phyloP scores from a whole-genome alignment of 148 eudicot genomes.

The Heliamphora exappendiculata region DNA sequence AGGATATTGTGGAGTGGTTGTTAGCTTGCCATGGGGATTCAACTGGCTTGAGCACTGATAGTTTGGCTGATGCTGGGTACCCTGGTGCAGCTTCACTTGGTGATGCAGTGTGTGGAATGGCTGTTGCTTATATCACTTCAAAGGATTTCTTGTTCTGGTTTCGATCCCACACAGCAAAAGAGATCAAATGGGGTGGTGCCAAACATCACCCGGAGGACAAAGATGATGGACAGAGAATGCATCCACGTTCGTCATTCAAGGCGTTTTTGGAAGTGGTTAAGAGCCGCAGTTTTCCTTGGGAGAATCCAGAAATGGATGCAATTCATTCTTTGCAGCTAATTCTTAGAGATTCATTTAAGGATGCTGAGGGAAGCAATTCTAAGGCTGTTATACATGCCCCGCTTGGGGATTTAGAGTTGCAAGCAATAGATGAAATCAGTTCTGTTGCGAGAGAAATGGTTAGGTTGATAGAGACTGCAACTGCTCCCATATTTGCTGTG shows the following conservation, averaged over 20 bases:
- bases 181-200: conserved; percentile 92
- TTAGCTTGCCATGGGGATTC: conserved; percentile 69
- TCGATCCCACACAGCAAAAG: conserved; percentile 79
- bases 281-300: conserved; percentile 82
- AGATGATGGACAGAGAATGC: conserved; percentile 81
- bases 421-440: conserved; percentile 67
- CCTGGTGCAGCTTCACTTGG: conserved; percentile 76
- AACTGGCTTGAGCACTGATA: conserved; percentile 91
- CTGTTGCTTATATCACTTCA: conserved; percentile 57
- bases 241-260: conserved; percentile 89
- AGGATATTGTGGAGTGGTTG: conserved; percentile 70
- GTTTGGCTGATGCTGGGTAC: conserved; percentile 81
- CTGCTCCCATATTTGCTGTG: conserved; percentile 85
- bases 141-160: conserved; percentile 89
- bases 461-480: conserved; percentile 89
- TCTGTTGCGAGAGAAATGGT: conserved; percentile 92
- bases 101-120: conserved; percentile 86
- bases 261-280: conserved; percentile 90
- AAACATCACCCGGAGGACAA: conserved; percentile 59
- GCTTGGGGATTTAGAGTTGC: conserved; percentile 60
- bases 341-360: conserved; percentile 66
- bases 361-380: conserved; percentile 33
- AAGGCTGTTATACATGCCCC: conserved; percentile 41
- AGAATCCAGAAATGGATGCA: conserved; percentile 93
- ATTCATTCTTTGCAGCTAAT: conserved; percentile 93